Evolutionary conservation across 805 yeast genomes (phyloP).

Genomic region (Barnettozyma siamensis): DNA sequence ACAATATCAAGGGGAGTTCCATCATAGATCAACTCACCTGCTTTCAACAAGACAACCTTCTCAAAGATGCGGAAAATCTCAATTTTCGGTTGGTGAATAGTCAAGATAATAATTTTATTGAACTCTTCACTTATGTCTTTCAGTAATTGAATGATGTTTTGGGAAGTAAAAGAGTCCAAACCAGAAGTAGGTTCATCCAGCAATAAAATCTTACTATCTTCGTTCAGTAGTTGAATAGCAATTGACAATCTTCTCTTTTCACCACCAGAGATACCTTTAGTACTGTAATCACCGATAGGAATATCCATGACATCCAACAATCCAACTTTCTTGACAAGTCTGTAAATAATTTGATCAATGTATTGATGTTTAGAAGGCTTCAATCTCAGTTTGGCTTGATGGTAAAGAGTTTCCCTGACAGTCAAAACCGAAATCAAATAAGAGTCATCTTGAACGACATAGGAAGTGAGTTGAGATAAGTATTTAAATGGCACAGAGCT

Average conservation of each 20-base stretch:
- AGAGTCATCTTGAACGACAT: constrained; percentile 78
- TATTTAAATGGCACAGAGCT: constrained; percentile 27
- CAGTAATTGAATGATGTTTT: constrained; percentile 57
- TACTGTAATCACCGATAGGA: constrained; percentile 48
- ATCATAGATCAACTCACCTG: constrained; percentile 44
- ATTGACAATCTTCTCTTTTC: constrained; percentile 82
- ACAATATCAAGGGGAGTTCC: constrained; percentile 46
- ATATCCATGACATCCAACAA: constrained; percentile 34
- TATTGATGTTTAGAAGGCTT: constrained; percentile 39
- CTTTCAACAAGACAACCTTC: constrained; percentile 53
- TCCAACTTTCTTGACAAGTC: constrained; percentile 60
- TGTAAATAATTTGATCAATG: constrained; percentile 43
- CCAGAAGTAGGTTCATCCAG: constrained; percentile 92
- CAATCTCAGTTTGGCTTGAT: constrained; percentile 65
- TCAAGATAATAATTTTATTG: constrained; percentile 63
- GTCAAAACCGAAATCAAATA: constrained; percentile 66
- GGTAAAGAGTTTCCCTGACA: constrained; percentile 68
- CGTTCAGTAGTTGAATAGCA: constrained; percentile 69
- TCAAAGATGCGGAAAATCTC: constrained; percentile 63
- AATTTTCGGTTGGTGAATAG: constrained; percentile 81
- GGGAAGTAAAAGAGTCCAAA: constrained; percentile 72
- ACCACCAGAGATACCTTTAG: constrained; percentile 69
- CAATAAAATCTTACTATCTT: constrained; percentile 57
- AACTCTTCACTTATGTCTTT: constrained; percentile 45
- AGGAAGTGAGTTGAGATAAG: constrained; percentile 47